A percentile compares a stretch with the other conserved stretches of the same genome.
Conservation (phyloP, 495 filamentous ascomycete species). For the Annulohypoxylon bovei region DNA sequence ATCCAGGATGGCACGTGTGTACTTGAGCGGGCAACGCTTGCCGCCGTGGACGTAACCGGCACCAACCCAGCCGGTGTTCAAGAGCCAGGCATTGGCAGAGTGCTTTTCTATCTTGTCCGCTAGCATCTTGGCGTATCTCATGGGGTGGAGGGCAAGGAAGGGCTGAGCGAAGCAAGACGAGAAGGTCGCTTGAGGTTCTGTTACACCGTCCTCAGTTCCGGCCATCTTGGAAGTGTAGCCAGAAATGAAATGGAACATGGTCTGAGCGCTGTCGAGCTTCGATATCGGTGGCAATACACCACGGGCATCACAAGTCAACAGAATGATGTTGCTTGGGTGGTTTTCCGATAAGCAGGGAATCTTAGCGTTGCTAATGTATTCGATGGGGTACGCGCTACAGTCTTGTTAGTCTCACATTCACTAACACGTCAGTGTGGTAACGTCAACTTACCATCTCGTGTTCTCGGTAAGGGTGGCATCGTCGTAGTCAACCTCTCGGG, state of each 20-base stretch:
- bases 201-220: slow-evolving; percentile 95
- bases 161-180: slow-evolving; percentile 99
- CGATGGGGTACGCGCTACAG: slow-evolving; percentile 89
- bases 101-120: slow-evolving; percentile 96
- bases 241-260: slow-evolving; percentile 99
- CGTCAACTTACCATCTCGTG: slow-evolving; percentile 74
- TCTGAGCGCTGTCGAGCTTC: slow-evolving; percentile 94
- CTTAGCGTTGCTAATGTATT: slow-evolving; percentile 98
- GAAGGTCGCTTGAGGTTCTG: slow-evolving; percentile 98
- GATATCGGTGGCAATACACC: slow-evolving; percentile 98
- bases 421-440: not conserved
- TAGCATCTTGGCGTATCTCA: slow-evolving; percentile 98
- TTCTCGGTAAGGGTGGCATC: slow-evolving; percentile 96
- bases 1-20: slow-evolving; percentile 97
- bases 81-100: slow-evolving; percentile 96
- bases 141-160: slow-evolving; percentile 98
- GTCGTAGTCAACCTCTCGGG: slow-evolving; percentile 92
- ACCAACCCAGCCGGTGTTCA: slow-evolving; percentile 99
- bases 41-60: slow-evolving; percentile 93
- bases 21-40: slow-evolving; percentile 98
- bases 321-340: slow-evolving; percentile 97
- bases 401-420: slow-evolving; percentile 12
- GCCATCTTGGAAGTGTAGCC: slow-evolving; percentile 99
- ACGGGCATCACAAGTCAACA: slow-evolving; percentile 96
- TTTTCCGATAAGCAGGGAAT: slow-evolving; percentile 87